These are phyloP conservation scores for Populus hybrid DNA, from an alignment of 441 rosid species.

Conservation along the genomic window DNA sequence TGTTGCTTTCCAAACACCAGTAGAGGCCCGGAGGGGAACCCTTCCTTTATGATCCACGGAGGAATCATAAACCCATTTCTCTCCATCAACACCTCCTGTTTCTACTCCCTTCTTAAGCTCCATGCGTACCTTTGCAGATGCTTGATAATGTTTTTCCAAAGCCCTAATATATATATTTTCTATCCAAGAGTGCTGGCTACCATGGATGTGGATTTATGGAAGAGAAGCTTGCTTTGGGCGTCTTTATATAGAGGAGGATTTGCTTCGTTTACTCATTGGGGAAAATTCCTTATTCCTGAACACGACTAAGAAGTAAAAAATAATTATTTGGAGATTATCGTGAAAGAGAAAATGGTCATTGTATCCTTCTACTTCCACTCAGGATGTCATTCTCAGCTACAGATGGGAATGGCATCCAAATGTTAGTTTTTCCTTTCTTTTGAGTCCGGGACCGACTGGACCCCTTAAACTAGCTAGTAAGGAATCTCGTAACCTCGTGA, in stretches of 20 bases:
- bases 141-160: background rate
- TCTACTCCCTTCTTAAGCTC: conserved; percentile 22
- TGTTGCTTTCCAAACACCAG: conserved; percentile 93
- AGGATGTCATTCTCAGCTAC: background rate
- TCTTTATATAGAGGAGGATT: conserved; percentile 11
- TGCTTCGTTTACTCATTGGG: background rate
- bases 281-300: background rate
- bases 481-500: too few relatives aligned
- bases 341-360: conserved; percentile 3
- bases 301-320: background rate
- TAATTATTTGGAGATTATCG: background rate
- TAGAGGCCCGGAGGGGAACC: conserved; percentile 60
- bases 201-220: background rate
- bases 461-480: background rate
- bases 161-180: background rate
- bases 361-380: background rate
- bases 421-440: background rate
- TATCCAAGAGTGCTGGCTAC: background rate
- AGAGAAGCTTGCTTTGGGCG: conserved; percentile 1
- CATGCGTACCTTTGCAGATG: conserved; percentile 8
- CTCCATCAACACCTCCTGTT: conserved; percentile 29
- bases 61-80: conserved; percentile 84
- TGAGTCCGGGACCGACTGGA: background rate
- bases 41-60: conserved; percentile 72
- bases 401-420: conserved; percentile 17